Conservation (phyloP, 1,139 yeast genomes). For the Blastobotrys serpentis region DNA sequence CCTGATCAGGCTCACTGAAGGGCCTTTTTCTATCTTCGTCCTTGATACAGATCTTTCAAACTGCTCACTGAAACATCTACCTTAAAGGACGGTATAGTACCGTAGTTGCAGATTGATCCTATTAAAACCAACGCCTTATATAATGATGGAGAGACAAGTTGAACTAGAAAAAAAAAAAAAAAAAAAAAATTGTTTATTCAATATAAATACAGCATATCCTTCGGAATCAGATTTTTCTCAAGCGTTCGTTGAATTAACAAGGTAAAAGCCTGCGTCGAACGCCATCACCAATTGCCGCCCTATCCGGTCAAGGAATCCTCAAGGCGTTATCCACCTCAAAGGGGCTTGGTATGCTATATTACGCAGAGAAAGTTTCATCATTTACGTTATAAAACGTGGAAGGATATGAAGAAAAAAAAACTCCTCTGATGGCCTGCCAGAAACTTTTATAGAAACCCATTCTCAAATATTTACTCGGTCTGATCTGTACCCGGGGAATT, state of each 20-base stretch:
- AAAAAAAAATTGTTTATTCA: no score
- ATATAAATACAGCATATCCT: background rate
- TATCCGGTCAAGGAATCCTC: slow-evolving; percentile 41
- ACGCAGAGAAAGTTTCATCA: slow-evolving; percentile 39
- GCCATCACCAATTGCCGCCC: slow-evolving; percentile 40
- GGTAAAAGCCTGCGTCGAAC: slow-evolving; percentile 40
- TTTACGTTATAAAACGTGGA: slow-evolving; percentile 40
- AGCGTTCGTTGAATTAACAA: slow-evolving; percentile 39
- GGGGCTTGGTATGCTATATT: slow-evolving; percentile 30
- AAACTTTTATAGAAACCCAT: background rate
- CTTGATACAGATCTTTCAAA: slow-evolving; percentile 9
- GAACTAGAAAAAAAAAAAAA: no score
- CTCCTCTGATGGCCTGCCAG: background rate
- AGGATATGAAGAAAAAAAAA: slow-evolving; percentile 31
- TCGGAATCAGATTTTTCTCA: slow-evolving; percentile 32
- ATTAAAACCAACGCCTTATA: background rate
- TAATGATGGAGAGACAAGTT: no score
- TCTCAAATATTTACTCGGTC: background rate
- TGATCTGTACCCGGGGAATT: background rate
- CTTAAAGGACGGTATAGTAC: slow-evolving; percentile 7
- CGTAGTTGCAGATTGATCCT: no score
- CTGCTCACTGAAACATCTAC: slow-evolving; percentile 13
- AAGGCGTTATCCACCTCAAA: slow-evolving; percentile 19
- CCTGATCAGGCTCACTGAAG: background rate
- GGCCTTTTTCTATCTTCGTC: no score